Base-by-base conservation (phyloP, 805 yeast species). In the Suhomyces kilbournensis region DNA sequence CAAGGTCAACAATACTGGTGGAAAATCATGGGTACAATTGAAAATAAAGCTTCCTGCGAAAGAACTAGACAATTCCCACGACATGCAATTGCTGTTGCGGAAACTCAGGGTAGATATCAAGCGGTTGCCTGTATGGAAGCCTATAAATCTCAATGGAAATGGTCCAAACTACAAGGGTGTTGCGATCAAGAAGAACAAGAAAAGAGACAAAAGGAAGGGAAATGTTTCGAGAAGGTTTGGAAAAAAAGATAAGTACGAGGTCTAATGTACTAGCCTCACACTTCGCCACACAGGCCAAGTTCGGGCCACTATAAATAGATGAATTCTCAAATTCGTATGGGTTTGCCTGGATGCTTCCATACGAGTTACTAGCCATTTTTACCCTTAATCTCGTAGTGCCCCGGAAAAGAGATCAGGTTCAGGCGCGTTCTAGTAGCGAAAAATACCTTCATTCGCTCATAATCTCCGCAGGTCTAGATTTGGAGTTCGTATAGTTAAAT, bases 81-180 rank as follows among this genome's bases (percentile, higher is more conserved):
- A 40, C 7, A 12, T 19, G 8, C 9, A 20, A 14, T 43, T 47
- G 14, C 23, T 40, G 7, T 44, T 47, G 52, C 48, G 51, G 10
- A 64, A 62, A 42, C 50, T 66, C n/a, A 64, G 63, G 46, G 69
- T 66, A 15, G 70, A 66, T 44, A 57, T 62, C 17, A 59, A 56
- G 32, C 53, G 59, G 46, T 51, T 66, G 30, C 69, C 68, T 1
- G 49, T 63, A 3, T 66, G 70, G 70, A 62, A 58, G 28, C 69
- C 70, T 1, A 57, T 59, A 7, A 61, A 55, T 26, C 45, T 54
- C 47, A 56, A 52, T 38, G 53, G 50, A 3, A 38, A 48, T 17
- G 56, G 48, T 20, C 48, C 48, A 9, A 39, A 44, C 19, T 25
- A 28, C 15, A 32, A n/a, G 39, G 15, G 40, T 7, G 40, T 38